Conservation (phyloP, 2,329 filamentous ascomycete species). For the Fusarium tjaetaba region DNA sequence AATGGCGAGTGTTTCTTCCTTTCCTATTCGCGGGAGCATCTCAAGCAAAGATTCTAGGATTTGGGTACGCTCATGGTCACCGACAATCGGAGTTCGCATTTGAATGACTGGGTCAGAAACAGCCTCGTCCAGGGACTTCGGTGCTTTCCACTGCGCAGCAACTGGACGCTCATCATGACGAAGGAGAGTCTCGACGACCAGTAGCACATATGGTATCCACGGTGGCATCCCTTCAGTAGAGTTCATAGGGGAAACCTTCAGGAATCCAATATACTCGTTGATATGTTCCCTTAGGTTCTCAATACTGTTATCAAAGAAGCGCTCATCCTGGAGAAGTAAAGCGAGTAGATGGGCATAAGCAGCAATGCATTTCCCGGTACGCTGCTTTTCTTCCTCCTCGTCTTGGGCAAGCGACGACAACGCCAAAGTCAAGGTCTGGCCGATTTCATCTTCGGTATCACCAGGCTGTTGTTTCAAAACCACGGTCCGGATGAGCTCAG, state of each 20-base stretch:
- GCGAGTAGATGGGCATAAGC: slow-evolving; percentile 93
- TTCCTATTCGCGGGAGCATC: slow-evolving; percentile 85
- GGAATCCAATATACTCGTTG: slow-evolving; percentile 78
- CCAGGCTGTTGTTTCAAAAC: slow-evolving; percentile 67
- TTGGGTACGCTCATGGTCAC: slow-evolving; percentile 70
- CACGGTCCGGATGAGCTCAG: slow-evolving; percentile 84
- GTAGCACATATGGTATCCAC: slow-evolving; percentile 90
- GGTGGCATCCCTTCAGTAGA: slow-evolving; percentile 82
- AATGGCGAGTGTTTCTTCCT: slow-evolving; percentile 84
- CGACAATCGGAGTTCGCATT: slow-evolving; percentile 67
- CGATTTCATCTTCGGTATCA: slow-evolving; percentile 75
- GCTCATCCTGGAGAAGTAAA: slow-evolving; percentile 82
- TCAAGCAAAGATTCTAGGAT: slow-evolving; percentile 84
- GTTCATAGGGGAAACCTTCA: slow-evolving; percentile 74
- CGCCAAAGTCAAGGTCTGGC: slow-evolving; percentile 83
- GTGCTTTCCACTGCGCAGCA: slow-evolving; percentile 75
- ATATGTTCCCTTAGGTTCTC: slow-evolving; percentile 82
- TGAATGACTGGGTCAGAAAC: slow-evolving; percentile 66
- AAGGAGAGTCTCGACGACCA: slow-evolving; percentile 91
- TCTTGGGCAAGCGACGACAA: slow-evolving; percentile 75
- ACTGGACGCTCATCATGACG: slow-evolving; percentile 86
- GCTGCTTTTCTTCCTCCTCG: slow-evolving; percentile 73
- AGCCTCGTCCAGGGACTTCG: slow-evolving; percentile 59
- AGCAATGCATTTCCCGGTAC: slow-evolving; percentile 71
- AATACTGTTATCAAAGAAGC: slow-evolving; percentile 82